Evolutionary conservation across 2,329 filamentous ascomycete genomes (phyloP), one percentile per base, ranked within the genome.

Genomic region (Orbilia blumenaviensis): DNA sequence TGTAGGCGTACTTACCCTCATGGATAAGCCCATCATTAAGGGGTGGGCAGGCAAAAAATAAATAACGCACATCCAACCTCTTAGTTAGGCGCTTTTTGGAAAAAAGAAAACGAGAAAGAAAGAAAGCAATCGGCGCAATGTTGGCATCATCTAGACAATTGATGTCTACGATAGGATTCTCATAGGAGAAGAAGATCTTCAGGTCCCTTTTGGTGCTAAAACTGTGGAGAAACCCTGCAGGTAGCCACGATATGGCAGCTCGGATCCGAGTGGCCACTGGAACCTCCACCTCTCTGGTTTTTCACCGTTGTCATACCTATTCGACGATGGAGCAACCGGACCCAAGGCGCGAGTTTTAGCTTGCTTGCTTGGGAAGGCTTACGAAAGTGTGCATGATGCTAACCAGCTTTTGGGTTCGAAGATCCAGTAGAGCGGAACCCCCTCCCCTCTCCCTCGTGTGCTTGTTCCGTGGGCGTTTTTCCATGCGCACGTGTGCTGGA

Each of bases 371-470:
- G 10, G 12, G 36, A 21, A 32, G 52, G 29, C 48, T 62, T 60
- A 62, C 58, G 66, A 56, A 54, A 41, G 14, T 21, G n/a, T 71
- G 66, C 66, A 71, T 71, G 66, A 44, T 71, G 66, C 54, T 69
- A 69, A 61, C 54, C 32, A 46, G 18, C 54, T 69, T 69, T 46
- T 34, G 54, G 66, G 56, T 63, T 71, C 46, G n/a, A 27, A 46
- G 38, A 63, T 63, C 66, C 66, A 71, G 66, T 38, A 46, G 46
- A 63, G 61, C 46, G 66, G 66, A 71, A 71, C 66, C 62, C 42
- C 10, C 29, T 5, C 29, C 41, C 42, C 29, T 5, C 29, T 18
- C 42, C 34, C 32, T 62, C 56, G 34, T 69, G 50, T 36, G 56
- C 23, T 62, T 62, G 2, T 69, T 54, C 14, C 41, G 18, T 52